These are phyloP conservation scores for Trametes villosa DNA, from an alignment of 768 basidiomycete genomes.

Conservation along the genomic window DNA sequence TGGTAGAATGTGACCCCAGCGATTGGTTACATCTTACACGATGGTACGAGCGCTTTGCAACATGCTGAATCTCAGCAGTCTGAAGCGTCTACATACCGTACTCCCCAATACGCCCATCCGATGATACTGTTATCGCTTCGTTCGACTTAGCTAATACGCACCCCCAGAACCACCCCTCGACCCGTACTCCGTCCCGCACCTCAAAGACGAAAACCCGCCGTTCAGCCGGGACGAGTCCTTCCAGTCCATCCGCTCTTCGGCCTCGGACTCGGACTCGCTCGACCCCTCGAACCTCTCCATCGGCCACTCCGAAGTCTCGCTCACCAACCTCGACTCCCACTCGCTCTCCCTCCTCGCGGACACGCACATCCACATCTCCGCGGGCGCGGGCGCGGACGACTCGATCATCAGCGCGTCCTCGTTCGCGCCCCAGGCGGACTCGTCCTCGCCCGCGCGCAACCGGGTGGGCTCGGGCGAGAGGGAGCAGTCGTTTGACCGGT, in stretches of 20 bases:
- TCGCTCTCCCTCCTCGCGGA: slow-evolving; percentile 19
- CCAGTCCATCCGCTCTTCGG: slow-evolving; percentile 22
- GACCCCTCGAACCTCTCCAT: slow-evolving; percentile 31
- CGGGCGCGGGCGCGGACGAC: slow-evolving; percentile 10
- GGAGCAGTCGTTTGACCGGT: slow-evolving; percentile 19
- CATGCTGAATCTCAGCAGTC: too few relatives aligned
- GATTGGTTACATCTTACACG: too few relatives aligned
- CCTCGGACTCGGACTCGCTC: slow-evolving; percentile 24
- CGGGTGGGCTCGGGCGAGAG: slow-evolving; percentile 5
- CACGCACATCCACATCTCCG: background rate
- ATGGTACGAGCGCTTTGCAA: too few relatives aligned
- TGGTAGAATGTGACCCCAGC: too few relatives aligned
- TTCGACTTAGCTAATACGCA: background rate
- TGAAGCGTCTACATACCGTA: too few relatives aligned
- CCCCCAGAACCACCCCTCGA: slow-evolving; percentile 24
- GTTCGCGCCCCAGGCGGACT: slow-evolving; percentile 12
- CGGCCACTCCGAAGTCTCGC: slow-evolving; percentile 42
- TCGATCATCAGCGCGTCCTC: slow-evolving; percentile 9
- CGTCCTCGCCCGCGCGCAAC: slow-evolving; percentile 7
- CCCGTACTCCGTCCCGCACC: slow-evolving; percentile 26
- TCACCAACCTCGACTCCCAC: slow-evolving; percentile 37
- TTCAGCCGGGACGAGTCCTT: slow-evolving; percentile 33
- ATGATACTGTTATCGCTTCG: background rate
- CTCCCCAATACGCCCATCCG: too few relatives aligned
- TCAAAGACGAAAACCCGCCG: slow-evolving; percentile 32